Percentiles rank a stretch among this genome's conserved stretches.
Evolutionary conservation across 1,139 yeast species (phyloP).

Genomic region (Protomyces lactucae-debilis): DNA sequence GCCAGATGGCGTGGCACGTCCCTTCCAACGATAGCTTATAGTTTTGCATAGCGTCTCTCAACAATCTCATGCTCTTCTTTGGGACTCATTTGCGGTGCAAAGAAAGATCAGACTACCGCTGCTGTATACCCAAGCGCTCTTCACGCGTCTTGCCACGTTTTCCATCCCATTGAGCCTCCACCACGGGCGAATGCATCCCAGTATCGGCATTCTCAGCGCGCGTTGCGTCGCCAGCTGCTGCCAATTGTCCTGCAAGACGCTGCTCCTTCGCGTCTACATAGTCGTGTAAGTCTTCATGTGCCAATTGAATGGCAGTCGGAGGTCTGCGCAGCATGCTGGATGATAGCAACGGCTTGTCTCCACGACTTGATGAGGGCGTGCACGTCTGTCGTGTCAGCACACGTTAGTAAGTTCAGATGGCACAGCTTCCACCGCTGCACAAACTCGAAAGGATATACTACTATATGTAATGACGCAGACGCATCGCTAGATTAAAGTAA

Average conservation of each 20-base stretch:
- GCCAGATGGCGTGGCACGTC: not conserved
- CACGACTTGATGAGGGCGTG: too few relatives aligned
- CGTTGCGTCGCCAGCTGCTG: not conserved
- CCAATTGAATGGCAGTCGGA: conserved; percentile 26
- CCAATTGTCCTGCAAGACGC: not conserved
- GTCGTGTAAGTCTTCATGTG: conserved; percentile 26
- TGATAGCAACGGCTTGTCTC: too few relatives aligned
- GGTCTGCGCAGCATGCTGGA: conserved; percentile 23
- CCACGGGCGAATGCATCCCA: not conserved
- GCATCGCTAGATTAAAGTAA: too few relatives aligned
- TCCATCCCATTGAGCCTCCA: not conserved
- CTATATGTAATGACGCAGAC: too few relatives aligned
- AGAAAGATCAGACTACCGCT: not conserved
- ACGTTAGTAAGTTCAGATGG: too few relatives aligned
- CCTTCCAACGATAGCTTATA: not conserved
- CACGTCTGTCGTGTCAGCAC: too few relatives aligned
- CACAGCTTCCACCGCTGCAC: too few relatives aligned
- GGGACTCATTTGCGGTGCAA: not conserved
- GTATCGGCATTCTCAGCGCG: not conserved
- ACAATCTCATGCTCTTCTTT: not conserved
- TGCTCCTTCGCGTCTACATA: conserved; percentile 25
- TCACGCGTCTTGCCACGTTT: not conserved
- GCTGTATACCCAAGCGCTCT: not conserved
- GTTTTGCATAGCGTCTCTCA: not conserved
- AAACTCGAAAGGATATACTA: too few relatives aligned